Base-by-base conservation (phyloP, 2,329 filamentous ascomycete species). In the Neoascochyta sp. region DNA sequence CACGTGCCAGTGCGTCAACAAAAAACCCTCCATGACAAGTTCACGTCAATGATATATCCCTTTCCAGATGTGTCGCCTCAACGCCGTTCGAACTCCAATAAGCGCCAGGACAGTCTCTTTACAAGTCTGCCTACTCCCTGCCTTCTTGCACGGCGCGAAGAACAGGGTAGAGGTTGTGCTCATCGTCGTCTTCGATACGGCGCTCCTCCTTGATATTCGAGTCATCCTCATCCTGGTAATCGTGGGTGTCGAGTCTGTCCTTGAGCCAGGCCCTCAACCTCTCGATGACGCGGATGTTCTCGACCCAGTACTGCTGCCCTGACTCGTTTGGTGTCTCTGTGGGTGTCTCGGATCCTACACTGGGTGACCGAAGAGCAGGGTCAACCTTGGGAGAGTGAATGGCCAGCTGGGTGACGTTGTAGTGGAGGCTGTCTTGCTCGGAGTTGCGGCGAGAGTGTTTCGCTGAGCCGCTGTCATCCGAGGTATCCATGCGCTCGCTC, bases 261-360 rank as follows among this genome's bases (percentile, higher is more conserved):
- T 72, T 70, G 44, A 81, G 69, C 56, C 74, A 75, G 12, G 70
- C 69, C 23, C 77, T 69, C 19, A 81, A 66, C 28, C 70, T 68
- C 60, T 81, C 77, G 16, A 81, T 74, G 7, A 77, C 68, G n/a
- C 78, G 74, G 32, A 79, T 75, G 58, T 80, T 79, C 54, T 79
- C 74, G 7, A 81, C 72, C 78, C 77, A 81, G 4, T 61, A 60
- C 42, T 74, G 69, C 39, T 76, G 72, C 7, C 52, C 54, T 6
- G 45, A 44, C 12, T 62, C 58, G 12, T 47, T 46, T 2, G 46
- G 36, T 31, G 56, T 55, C 36, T 62, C 59, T 13, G 53, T 60
- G 10, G 54, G 50, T 11, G 54, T 35, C 17, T 62, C 60, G 3
- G 60, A 64, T 7, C 53, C 50, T 17, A 60, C 50, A 32, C 60